Percentiles rank a stretch among this genome's conserved stretches.
phyloP scores from a whole-genome alignment of 495 filamentous ascomycete species.

The Lophiostoma macrostomum region DNA sequence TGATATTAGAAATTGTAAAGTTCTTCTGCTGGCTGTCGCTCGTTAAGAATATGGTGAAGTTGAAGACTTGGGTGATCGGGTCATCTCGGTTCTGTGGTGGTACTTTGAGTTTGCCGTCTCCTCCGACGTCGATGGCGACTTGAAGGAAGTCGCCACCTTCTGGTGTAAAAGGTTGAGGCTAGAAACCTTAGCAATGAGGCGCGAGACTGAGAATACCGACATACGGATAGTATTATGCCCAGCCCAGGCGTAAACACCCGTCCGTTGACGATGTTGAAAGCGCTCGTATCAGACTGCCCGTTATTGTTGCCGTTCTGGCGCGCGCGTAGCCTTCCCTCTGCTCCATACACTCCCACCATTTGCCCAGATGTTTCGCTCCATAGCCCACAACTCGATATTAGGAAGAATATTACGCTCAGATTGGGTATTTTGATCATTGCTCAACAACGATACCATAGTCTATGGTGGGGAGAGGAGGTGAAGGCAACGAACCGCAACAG shows the following conservation, averaged over 20 bases:
- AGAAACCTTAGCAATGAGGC: not conserved
- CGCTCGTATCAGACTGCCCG: constrained; percentile 14
- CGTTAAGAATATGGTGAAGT: constrained; percentile 65
- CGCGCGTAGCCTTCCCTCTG: not conserved
- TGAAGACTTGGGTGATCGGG: constrained; percentile 51
- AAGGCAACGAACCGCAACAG: no score
- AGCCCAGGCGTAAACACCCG: constrained; percentile 27
- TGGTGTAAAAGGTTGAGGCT: constrained; percentile 63
- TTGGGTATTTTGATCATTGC: constrained; percentile 26
- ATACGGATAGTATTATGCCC: constrained; percentile 25
- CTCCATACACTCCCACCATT: constrained; percentile 12
- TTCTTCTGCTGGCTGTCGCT: constrained; percentile 58
- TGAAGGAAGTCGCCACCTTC: constrained; percentile 64
- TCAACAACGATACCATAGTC: constrained; percentile 24
- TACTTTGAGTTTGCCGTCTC: constrained; percentile 58
- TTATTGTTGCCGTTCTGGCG: constrained; percentile 18
- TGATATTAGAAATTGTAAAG: constrained; percentile 66
- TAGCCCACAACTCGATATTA: constrained; percentile 9
- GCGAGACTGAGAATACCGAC: not conserved
- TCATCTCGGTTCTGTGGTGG: constrained; percentile 50
- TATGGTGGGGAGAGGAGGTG: no score
- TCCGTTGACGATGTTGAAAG: constrained; percentile 28
- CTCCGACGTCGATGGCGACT: constrained; percentile 63
- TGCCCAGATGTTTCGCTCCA: constrained; percentile 7
- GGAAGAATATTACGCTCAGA: constrained; percentile 9